Evolutionary conservation across 2,329 filamentous ascomycete species (phyloP).

Genomic region (Teratosphaeria destructans): DNA sequence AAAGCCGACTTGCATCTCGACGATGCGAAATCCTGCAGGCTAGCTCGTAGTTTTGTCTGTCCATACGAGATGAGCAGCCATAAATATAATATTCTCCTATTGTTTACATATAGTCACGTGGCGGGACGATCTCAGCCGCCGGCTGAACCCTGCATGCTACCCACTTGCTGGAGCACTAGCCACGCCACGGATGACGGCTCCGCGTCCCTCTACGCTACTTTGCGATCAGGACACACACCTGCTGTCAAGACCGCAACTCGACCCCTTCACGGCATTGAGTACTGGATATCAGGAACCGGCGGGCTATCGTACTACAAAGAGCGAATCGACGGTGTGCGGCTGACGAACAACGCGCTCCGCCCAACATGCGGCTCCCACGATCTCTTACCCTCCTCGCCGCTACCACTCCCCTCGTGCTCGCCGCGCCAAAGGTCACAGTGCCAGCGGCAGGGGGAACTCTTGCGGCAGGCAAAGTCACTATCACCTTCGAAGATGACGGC

Average conservation of each 20-base stretch:
- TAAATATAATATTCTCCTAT: background rate
- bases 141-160: background rate
- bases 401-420: slow-evolving; percentile 33
- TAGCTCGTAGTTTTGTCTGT: background rate
- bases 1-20: background rate
- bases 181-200: background rate
- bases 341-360: background rate
- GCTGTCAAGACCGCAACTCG: too few relatives aligned
- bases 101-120: background rate
- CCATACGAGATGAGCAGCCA: background rate
- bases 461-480: slow-evolving; percentile 40
- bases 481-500: slow-evolving; percentile 49
- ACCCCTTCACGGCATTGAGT: too few relatives aligned
- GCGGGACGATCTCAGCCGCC: background rate
- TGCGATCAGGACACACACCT: background rate
- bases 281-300: too few relatives aligned
- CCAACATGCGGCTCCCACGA: slow-evolving; percentile 12
- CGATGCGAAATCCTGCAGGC: background rate
- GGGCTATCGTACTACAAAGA: background rate
- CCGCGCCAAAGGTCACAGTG: slow-evolving; percentile 44
- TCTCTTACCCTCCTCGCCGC: slow-evolving; percentile 26
- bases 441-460: slow-evolving; percentile 43
- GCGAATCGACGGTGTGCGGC: background rate
- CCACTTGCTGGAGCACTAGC: background rate
- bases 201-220: background rate